Conservation (phyloP, 139 green algal genomes). For the Chlamydomonas eustigma region DNA sequence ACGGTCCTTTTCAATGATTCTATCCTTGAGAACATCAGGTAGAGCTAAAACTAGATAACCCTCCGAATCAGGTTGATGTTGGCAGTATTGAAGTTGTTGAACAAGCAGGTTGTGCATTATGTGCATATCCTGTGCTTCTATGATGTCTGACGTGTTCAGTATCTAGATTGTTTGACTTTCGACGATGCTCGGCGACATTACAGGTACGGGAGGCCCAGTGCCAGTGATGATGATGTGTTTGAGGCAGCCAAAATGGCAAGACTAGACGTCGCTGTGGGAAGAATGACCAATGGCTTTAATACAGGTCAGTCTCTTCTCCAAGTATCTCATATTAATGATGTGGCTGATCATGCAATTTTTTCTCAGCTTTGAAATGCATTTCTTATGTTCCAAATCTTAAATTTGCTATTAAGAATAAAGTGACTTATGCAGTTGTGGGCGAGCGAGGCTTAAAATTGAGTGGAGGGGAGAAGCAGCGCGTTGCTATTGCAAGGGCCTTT, state of each 20-base stretch:
- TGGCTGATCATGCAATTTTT: no score
- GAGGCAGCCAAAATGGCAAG: slow-evolving; percentile 47
- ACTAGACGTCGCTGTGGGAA: slow-evolving; percentile 30
- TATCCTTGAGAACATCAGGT: slow-evolving; percentile 70
- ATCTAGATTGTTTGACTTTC: slow-evolving; percentile 22
- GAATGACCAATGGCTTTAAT: slow-evolving; percentile 13
- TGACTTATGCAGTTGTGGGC: slow-evolving; percentile 44
- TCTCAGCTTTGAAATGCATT: no score
- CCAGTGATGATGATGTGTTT: slow-evolving; percentile 58
- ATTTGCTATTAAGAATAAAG: no score
- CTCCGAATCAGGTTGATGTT: neutral
- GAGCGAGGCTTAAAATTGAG: slow-evolving; percentile 86
- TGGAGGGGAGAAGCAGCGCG: slow-evolving; percentile 93
- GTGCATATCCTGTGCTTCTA: neutral
- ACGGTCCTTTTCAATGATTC: slow-evolving; percentile 58
- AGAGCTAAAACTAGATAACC: no score
- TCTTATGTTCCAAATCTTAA: no score
- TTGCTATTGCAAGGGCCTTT: slow-evolving; percentile 77
- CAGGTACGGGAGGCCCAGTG: slow-evolving; percentile 57
- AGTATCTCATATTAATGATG: no score
- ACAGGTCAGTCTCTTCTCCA: no score
- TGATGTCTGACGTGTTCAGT: neutral
- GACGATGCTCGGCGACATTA: no score
- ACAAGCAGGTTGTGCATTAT: neutral
- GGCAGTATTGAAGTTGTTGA: slow-evolving; percentile 13